phyloP scores from a whole-genome alignment of 2,329 filamentous ascomycete species.

The Alternaria burnsii region DNA sequence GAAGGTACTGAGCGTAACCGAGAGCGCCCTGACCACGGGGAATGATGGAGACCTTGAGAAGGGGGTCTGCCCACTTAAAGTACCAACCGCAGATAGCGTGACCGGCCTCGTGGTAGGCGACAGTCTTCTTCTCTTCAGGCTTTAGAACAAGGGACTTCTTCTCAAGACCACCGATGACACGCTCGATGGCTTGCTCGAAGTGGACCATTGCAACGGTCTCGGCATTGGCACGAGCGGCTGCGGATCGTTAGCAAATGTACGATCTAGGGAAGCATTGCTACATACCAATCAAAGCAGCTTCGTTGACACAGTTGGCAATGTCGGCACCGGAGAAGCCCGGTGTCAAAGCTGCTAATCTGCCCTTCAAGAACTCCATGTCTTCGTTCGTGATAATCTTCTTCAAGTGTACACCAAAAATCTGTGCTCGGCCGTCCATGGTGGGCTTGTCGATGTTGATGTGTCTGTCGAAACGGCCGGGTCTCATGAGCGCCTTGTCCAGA shows the following conservation, averaged over 20 bases:
- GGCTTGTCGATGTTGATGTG: conserved; percentile 95
- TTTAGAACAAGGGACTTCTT: conserved; percentile 96
- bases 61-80: conserved; percentile 93
- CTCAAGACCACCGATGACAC: conserved; percentile 94
- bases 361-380: conserved; percentile 85
- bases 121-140: conserved; percentile 92
- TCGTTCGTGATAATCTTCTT: conserved; percentile 94
- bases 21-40: conserved; percentile 92
- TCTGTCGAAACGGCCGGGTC: conserved; percentile 94
- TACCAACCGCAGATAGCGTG: conserved; percentile 99
- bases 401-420: conserved; percentile 95
- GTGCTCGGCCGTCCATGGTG: conserved; percentile 94
- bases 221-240: conserved; percentile 84
- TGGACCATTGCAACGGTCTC: conserved; percentile 85
- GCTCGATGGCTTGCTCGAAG: conserved; percentile 97
- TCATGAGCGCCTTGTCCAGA: conserved; percentile 93
- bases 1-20: conserved; percentile 97
- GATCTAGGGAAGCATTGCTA: conserved; percentile 15
- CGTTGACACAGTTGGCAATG: conserved; percentile 98
- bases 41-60: conserved; percentile 98
- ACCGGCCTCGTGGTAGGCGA: conserved; percentile 97
- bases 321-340: conserved; percentile 97
- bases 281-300: conserved; percentile 94
- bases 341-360: conserved; percentile 88
- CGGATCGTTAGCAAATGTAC: conserved; percentile 51